Conservation (phyloP, 768 basidiomycete species). For the Arthromyces matolae region DNA sequence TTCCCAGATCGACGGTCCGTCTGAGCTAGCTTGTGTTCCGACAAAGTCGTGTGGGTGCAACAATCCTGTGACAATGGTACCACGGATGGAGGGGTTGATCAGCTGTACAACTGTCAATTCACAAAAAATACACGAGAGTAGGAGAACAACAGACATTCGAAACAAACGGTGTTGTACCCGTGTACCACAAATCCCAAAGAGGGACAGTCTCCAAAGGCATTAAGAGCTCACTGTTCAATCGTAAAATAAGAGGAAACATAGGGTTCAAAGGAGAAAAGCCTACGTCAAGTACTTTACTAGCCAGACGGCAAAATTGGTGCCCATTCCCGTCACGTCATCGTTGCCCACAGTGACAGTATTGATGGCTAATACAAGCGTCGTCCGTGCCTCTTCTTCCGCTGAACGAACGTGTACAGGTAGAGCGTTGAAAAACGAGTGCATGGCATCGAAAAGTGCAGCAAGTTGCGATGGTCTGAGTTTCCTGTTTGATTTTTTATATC, state of each 20-base stretch:
- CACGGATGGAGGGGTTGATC: conserved; percentile 66
- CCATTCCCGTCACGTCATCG: conserved; percentile 13
- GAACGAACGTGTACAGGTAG: conserved; percentile 29
- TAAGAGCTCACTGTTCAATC: conserved; percentile 34
- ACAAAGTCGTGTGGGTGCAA: conserved; percentile 56
- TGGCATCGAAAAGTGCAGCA: conserved; percentile 32
- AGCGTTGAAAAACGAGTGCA: conserved; percentile 36
- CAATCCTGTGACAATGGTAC: conserved; percentile 58
- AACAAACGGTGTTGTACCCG: conserved; percentile 59
- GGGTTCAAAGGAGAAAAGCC: conserved; percentile 14
- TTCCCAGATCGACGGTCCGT: conserved; percentile 36
- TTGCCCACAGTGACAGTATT: conserved; percentile 16
- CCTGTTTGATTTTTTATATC: conserved; percentile 12
- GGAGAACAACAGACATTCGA: conserved; percentile 46
- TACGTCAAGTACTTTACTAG: conserved; percentile 49
- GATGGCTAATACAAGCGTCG: conserved; percentile 17
- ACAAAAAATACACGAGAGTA: neutral
- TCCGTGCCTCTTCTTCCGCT: conserved; percentile 30
- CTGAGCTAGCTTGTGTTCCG: too few species aligned
- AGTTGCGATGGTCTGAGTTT: conserved; percentile 38
- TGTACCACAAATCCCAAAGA: conserved; percentile 76
- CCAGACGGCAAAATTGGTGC: conserved; percentile 42
- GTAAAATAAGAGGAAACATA: neutral
- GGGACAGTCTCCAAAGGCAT: conserved; percentile 44
- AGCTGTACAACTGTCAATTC: conserved; percentile 35